Conservation (phyloP, 139 green algal species). For the Nannochloris sp. region DNA sequence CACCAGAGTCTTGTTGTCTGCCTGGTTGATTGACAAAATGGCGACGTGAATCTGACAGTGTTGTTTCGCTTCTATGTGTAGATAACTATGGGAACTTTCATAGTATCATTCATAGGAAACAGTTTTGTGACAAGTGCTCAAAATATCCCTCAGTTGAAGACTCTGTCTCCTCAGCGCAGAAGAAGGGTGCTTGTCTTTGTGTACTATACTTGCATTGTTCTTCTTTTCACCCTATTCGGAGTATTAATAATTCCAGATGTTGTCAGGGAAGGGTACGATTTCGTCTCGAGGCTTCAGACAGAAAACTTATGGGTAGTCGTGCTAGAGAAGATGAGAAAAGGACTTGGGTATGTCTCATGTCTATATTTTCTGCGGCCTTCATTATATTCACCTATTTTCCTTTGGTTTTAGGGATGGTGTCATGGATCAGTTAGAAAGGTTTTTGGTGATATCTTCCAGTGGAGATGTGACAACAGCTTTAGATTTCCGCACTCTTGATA, state of each 20-base stretch:
- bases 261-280: slow-evolving; percentile 72
- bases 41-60: background rate
- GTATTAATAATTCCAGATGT: slow-evolving; percentile 82
- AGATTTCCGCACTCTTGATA: slow-evolving; percentile 24
- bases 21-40: background rate
- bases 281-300: slow-evolving; percentile 73
- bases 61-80: slow-evolving; percentile 20
- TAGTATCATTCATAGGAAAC: slow-evolving; percentile 83
- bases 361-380: background rate
- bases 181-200: slow-evolving; percentile 56
- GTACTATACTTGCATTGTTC: slow-evolving; percentile 73
- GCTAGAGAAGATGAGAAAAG: slow-evolving; percentile 76
- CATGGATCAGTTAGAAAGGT: slow-evolving; percentile 83
- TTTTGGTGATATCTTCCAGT: slow-evolving; percentile 63
- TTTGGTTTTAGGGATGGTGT: slow-evolving; percentile 48
- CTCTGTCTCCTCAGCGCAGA: slow-evolving; percentile 16
- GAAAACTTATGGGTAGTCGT: slow-evolving; percentile 85
- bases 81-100: slow-evolving; percentile 86
- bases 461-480: slow-evolving; percentile 60
- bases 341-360: slow-evolving; percentile 25
- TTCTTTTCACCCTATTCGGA: slow-evolving; percentile 62
- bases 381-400: slow-evolving; percentile 12
- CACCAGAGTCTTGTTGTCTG: background rate
- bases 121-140: slow-evolving; percentile 48
- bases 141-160: slow-evolving; percentile 17